Conservation (phyloP, 2,329 filamentous ascomycete species). For the Alternaria ventricosa region DNA sequence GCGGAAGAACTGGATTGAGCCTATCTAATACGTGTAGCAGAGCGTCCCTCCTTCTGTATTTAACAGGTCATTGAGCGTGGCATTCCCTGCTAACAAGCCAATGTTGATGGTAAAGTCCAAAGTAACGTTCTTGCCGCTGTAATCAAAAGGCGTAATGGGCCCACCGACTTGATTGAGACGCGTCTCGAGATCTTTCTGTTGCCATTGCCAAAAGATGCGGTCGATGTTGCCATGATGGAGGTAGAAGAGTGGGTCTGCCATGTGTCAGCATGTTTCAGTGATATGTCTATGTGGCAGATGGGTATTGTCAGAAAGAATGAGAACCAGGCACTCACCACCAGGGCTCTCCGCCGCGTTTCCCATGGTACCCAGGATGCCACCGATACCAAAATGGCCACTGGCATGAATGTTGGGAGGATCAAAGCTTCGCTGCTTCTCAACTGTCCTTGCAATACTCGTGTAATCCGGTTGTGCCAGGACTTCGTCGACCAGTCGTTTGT, state of each 20-base stretch:
- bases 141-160: slow-evolving; percentile 37
- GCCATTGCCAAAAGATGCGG: slow-evolving; percentile 42
- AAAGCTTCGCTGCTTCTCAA: slow-evolving; percentile 38
- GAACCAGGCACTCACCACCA: slow-evolving; percentile 14
- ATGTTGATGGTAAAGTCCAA: slow-evolving; percentile 42
- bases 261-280: not conserved
- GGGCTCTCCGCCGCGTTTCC: slow-evolving; percentile 45
- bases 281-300: not conserved
- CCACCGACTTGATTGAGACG: slow-evolving; percentile 47
- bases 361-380: slow-evolving; percentile 41
- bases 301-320: not conserved
- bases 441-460: slow-evolving; percentile 33
- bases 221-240: slow-evolving; percentile 50
- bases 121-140: slow-evolving; percentile 37
- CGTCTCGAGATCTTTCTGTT: slow-evolving; percentile 33
- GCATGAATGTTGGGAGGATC: slow-evolving; percentile 42
- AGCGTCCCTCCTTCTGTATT: slow-evolving; percentile 28
- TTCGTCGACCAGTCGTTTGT: slow-evolving; percentile 25
- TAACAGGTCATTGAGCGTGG: slow-evolving; percentile 37
- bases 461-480: slow-evolving; percentile 37
- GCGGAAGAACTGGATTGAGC: not conserved
- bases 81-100: slow-evolving; percentile 34
- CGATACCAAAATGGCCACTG: slow-evolving; percentile 46
- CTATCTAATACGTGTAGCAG: slow-evolving; percentile 28
- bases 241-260: slow-evolving; percentile 42